Evolutionary conservation across 306 rosid genomes (phyloP), one percentile per base, ranked within the genome.

Genomic region (Betula pendula): DNA sequence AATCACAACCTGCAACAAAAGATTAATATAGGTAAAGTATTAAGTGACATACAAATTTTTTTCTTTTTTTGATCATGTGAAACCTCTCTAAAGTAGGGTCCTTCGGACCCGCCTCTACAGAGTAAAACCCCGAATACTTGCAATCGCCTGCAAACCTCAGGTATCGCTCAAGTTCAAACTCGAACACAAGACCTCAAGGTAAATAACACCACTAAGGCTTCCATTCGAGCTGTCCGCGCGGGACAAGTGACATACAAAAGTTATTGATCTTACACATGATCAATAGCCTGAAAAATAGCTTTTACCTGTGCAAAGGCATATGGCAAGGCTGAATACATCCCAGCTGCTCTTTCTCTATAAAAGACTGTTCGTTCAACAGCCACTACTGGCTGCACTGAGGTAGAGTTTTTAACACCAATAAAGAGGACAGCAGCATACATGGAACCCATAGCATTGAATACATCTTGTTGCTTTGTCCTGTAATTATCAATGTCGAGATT

Each of bases 281-380:
- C 40, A 35, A 35, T 35, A 35, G 40, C 40, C 5, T 35, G 40
- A 35, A 35, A 3, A 35, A 35, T 35, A 35, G 40, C 40, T 4
- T 35, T 44, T 75, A 85, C 92, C 89, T 89, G 90, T 60, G 91
- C 71, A 74, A 79, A 77, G 59, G 93, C 93, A 85, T 87, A 89
- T 63, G 93, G 88, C 67, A 89, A 81, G 50, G 89, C 88, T 40
- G 93, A 87, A 74, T 83, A 87, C 89, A 89, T 83, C 76, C 91
- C 91, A 1, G 93, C 93, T 6, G 91, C 91, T 51, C 68, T 83
- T 83, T 89, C 93, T 76, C 91, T 73, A 45, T 89, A 85, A 74
- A 87, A 87, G 47, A 89, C 93, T 6, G 85, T 81, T 66, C 91
- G 82, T 77, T 89, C 93, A 45, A 89, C 82, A 0, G 88, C 87